Evolutionary conservation across 768 basidiomycete genomes (phyloP), one percentile per base, ranked within the genome.

Genomic region (Ephemerocybe angulata): DNA sequence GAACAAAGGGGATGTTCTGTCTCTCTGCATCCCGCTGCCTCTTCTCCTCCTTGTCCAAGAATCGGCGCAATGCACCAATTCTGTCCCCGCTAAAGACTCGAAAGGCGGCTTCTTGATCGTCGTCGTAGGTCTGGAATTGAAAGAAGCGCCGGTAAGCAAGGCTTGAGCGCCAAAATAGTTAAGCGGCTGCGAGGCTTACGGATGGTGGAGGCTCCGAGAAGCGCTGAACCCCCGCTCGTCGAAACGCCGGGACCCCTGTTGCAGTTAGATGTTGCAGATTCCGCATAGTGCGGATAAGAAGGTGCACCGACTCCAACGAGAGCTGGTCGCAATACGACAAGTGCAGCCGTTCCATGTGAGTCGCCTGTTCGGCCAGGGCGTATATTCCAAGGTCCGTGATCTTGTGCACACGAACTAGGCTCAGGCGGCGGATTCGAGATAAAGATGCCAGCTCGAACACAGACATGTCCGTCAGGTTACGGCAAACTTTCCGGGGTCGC

Each of bases 251-350:
- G 7, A 96, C 80, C 0, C 92, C 94, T 1, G 90, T 92, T 43
- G 86, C 80, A 47, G 85, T 86, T 37, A 98, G 77, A 64, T 93
- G 87, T 48, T 84, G 84, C 42, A 97, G 72, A 35, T 74, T 73
- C 40, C 71, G 70, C 21, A 87, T 76, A 52, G 77, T 75, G 55
- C 79, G 80, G 49, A 95, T 68, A 13, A 95, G 70, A 46, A 81
- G 76, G 58, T 90, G 87, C 29, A 93, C 72, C 8, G 90, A 88
- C 40, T 85, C 80, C 35, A 95, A 79, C 25, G 88, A 84, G 52
- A 98, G 72, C 53, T 84, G 79, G 61, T 87, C 86, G 72, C 94
- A 98, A 66, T 93, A 91, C 27, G 90, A 89, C 33, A 98, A 71
- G 64, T 97, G 88, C 46, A 96, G 76, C 24, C 91, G 82, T 64